These are phyloP conservation scores for Syzygium malaccense DNA, from an alignment of 441 rosid species.

Conservation along the genomic window DNA sequence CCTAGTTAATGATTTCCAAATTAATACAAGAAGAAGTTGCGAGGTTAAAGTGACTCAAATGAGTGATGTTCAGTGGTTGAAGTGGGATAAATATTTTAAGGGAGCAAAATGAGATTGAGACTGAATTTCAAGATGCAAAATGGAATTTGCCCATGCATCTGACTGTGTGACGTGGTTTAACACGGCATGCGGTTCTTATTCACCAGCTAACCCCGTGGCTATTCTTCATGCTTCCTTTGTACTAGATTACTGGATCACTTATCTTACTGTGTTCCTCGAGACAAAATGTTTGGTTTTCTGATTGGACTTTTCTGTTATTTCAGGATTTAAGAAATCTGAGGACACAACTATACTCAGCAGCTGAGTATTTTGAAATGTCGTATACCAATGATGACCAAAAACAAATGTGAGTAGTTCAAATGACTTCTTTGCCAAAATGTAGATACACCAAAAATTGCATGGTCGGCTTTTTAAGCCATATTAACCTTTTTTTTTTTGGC, in stretches of 20 bases:
- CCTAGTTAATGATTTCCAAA: neutral
- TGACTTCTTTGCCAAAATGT: neutral
- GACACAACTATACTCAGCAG: slow-evolving; percentile 82
- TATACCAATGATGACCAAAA: slow-evolving; percentile 77
- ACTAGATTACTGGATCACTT: neutral
- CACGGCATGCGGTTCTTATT: neutral
- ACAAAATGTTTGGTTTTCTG: neutral
- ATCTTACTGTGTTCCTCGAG: neutral
- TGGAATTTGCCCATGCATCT: neutral
- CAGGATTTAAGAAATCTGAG: slow-evolving; percentile 90
- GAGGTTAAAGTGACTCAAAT: neutral
- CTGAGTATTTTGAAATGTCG: slow-evolving; percentile 89
- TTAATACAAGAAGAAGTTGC: neutral
- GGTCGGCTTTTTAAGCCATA: neutral
- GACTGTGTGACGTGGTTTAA: neutral
- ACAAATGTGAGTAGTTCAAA: slow-evolving; percentile 55
- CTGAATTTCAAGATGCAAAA: neutral
- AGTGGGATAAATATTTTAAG: neutral
- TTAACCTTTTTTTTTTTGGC: neutral
- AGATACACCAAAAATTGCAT: neutral
- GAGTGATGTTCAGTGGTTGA: neutral
- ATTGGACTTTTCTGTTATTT: neutral
- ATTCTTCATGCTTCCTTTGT: neutral
- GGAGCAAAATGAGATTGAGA: neutral
- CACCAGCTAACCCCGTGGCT: neutral